phyloP scores from a whole-genome alignment of 2,329 filamentous ascomycete genomes.

The Metarhizium rileyi region DNA sequence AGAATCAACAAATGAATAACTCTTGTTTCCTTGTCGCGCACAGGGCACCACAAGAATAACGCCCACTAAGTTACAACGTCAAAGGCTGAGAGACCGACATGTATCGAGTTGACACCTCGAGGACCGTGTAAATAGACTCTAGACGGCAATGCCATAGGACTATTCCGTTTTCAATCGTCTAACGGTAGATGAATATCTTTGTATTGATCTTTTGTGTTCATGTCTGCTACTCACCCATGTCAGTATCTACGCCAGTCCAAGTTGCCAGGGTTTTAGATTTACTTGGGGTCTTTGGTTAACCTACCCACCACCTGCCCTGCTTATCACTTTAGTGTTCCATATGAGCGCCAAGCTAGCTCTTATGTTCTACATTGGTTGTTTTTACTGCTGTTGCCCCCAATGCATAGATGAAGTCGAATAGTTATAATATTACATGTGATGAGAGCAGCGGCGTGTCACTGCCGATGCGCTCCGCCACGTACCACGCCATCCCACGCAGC shows the following conservation, averaged over 20 bases:
- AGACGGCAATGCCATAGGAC: constrained; percentile 16
- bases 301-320: not conserved
- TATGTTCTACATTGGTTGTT: too few relatives aligned
- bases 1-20: constrained; percentile 4
- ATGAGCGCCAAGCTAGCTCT: too few relatives aligned
- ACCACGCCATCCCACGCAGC: too few relatives aligned
- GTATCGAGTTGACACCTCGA: not conserved
- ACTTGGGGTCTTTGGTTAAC: not conserved
- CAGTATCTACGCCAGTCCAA: not conserved
- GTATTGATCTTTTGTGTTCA: not conserved
- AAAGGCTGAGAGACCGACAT: not conserved
- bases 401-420: too few relatives aligned
- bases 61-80: constrained; percentile 61
- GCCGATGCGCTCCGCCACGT: too few relatives aligned
- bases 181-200: not conserved
- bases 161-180: constrained; percentile 4
- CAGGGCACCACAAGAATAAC: constrained; percentile 99
- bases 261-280: not conserved
- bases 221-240: not conserved
- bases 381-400: too few relatives aligned
- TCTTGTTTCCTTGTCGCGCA: not conserved
- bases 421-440: too few relatives aligned
- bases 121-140: constrained; percentile 34
- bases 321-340: not conserved
- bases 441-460: too few relatives aligned